Conservation (phyloP, 2,329 filamentous ascomycete genomes). For the Apiospora pterosperma region DNA sequence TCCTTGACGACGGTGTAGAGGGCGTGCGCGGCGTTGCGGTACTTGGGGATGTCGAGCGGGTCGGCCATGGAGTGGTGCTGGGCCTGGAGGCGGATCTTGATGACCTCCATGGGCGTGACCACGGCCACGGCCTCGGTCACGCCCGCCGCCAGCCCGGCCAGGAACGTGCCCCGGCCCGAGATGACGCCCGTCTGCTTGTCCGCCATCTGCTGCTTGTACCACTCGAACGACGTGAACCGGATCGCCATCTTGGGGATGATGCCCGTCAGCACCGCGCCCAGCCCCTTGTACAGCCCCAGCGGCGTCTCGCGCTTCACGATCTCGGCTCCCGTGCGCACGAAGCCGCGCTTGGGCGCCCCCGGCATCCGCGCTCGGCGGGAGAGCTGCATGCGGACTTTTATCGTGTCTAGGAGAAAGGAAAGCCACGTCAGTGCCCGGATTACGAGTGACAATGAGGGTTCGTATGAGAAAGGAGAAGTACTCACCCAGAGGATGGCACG, state of each 20-base stretch:
- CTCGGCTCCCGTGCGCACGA: constrained; percentile 78
- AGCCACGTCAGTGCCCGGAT: background rate
- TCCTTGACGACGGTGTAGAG: constrained; percentile 87
- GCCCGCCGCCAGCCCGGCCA: constrained; percentile 81
- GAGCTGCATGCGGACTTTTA: constrained; percentile 99
- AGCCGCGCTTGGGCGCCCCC: constrained; percentile 83
- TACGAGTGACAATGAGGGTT: background rate
- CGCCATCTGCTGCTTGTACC: constrained; percentile 82
- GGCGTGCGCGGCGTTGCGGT: constrained; percentile 84
- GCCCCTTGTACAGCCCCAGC: constrained; percentile 91
- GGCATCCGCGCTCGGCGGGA: constrained; percentile 80
- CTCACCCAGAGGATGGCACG: constrained; percentile 87
- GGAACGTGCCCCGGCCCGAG: constrained; percentile 65
- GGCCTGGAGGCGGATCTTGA: constrained; percentile 97
- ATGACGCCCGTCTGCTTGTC: constrained; percentile 64
- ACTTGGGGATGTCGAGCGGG: constrained; percentile 92
- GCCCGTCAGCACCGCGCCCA: constrained; percentile 93
- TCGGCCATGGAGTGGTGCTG: constrained; percentile 98
- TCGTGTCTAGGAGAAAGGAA: constrained; percentile 65
- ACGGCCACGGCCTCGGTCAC: constrained; percentile 95
- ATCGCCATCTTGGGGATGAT: constrained; percentile 99
- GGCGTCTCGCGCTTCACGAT: constrained; percentile 90
- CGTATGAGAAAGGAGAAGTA: constrained; percentile 5
- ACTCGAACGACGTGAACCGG: constrained; percentile 95
- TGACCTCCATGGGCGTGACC: constrained; percentile 97